phyloP scores from a whole-genome alignment of 1,284 basidiomycete species.

The Ceratobasidium sp. region DNA sequence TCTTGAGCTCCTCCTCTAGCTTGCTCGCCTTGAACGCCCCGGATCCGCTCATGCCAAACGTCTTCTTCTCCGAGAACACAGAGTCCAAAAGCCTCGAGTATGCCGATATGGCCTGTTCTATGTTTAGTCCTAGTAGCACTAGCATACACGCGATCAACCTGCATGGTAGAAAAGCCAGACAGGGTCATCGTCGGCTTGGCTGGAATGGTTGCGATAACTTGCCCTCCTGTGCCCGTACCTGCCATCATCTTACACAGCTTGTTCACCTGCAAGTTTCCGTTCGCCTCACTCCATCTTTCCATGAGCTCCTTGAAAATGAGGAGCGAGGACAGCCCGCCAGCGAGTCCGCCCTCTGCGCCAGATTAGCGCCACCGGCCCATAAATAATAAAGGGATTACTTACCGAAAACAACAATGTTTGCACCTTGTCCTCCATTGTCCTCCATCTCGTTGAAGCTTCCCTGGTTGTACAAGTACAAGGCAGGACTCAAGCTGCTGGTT shows the following conservation, averaged over 20 bases:
- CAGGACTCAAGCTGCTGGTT: too few relatives aligned
- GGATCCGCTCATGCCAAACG: not conserved
- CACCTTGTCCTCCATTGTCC: not conserved
- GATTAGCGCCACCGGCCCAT: not conserved
- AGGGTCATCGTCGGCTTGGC: not conserved
- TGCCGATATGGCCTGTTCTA: not conserved
- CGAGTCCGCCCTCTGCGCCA: not conserved
- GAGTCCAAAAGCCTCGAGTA: not conserved
- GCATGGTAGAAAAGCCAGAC: not conserved
- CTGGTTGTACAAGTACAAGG: too few relatives aligned
- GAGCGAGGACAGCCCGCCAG: not conserved
- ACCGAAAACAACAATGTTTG: not conserved
- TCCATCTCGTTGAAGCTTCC: too few relatives aligned
- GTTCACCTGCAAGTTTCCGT: not conserved
- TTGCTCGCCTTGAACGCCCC: slow-evolving; percentile 1
- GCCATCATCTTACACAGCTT: not conserved
- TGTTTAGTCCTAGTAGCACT: not conserved
- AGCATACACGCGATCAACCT: slow-evolving; percentile 54
- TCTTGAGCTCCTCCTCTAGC: not conserved
- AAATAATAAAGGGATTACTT: not conserved
- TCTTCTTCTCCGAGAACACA: not conserved
- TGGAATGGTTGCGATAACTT: not conserved
- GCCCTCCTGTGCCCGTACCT: not conserved
- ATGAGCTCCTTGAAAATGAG: not conserved
- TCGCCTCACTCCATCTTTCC: not conserved